phyloP scores from a whole-genome alignment of 2,329 filamentous ascomycete species.

The Neofusicoccum umdonicola region DNA sequence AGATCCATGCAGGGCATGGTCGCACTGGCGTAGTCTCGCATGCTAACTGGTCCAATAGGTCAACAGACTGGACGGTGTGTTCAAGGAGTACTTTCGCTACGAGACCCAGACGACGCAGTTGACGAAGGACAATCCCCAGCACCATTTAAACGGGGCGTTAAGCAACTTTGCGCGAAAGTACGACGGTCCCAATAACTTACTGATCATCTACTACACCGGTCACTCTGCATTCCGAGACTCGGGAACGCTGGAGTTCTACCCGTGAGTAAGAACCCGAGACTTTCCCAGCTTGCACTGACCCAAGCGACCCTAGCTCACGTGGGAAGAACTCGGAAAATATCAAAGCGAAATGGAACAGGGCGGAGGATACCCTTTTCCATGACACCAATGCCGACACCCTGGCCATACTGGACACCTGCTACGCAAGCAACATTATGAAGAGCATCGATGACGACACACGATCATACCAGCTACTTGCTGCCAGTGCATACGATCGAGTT shows the following conservation, averaged over 20 bases:
- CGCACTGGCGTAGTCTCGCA: too few species aligned
- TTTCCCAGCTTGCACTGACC: not conserved
- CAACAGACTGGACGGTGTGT: constrained; percentile 29
- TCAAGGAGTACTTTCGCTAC: constrained; percentile 31
- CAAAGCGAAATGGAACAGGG: constrained; percentile 33
- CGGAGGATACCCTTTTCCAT: constrained; percentile 27
- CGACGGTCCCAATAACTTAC: constrained; percentile 29
- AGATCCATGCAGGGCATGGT: not conserved
- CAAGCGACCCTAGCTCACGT: not conserved
- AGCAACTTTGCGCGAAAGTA: constrained; percentile 26
- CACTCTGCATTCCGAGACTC: constrained; percentile 30
- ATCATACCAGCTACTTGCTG: constrained; percentile 35
- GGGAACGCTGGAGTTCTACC: constrained; percentile 23
- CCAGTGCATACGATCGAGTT: constrained; percentile 27
- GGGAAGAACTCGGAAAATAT: not conserved
- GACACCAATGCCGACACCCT: constrained; percentile 35
- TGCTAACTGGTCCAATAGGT: constrained; percentile 22
- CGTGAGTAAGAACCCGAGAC: constrained; percentile 21
- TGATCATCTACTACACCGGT: constrained; percentile 42
- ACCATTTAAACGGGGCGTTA: constrained; percentile 32
- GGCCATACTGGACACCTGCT: constrained; percentile 40
- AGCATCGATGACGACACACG: constrained; percentile 25
- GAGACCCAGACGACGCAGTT: constrained; percentile 32
- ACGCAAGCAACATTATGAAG: constrained; percentile 34
- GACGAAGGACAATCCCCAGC: constrained; percentile 32